Base-by-base conservation (phyloP, 78 protist species). In the Speleostelium caveatum region DNA sequence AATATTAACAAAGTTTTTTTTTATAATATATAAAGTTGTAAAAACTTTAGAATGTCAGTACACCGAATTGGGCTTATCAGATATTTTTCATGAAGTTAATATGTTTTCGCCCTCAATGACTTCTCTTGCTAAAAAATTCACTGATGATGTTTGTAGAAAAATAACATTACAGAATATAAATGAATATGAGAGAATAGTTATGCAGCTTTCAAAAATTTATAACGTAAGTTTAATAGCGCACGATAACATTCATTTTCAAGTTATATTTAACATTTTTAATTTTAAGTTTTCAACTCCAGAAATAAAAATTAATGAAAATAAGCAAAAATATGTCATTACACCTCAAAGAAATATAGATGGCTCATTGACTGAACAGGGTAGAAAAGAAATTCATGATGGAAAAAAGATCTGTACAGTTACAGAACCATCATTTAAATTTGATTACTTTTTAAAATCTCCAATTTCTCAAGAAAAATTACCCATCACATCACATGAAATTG, bases 401-500 rank as follows among this genome's bases (percentile, higher is more conserved):
- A 53, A 36, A 26, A 28, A n/a, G 45, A 2, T 41, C 19, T 80
- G 89, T 30, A 80, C 19, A 24, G 26, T 60, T 12, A 35, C 6
- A 38, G 77, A 80, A 41, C 17, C 67, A 16, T 55, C n/a, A 24
- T 26, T 42, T 69, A 55, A 55, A 17, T 69, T 16, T 42, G 60
- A 69, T 28, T 42, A 41, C n/a, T 28, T 69, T 33, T 42, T 69
- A 2, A 42, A 56, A 14, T 41, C 49, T 24, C 89, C 89, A 36
- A 8, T 67, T 28, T 32, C 19, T 1, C 21, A n/a, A 38, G 89
- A 80, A 53, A 65, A 41, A 17, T 35, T 32, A 51, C 89, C 89
- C 35, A 65, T 80, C 62, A 80, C 89, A 0, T 67, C 76, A 12
- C 26, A 67, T 24, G 89, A 80, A 68, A 67, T 80, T 28, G 77